Conservation (phyloP, 2,329 filamentous ascomycete genomes). For the Falciphora oryzae region DNA sequence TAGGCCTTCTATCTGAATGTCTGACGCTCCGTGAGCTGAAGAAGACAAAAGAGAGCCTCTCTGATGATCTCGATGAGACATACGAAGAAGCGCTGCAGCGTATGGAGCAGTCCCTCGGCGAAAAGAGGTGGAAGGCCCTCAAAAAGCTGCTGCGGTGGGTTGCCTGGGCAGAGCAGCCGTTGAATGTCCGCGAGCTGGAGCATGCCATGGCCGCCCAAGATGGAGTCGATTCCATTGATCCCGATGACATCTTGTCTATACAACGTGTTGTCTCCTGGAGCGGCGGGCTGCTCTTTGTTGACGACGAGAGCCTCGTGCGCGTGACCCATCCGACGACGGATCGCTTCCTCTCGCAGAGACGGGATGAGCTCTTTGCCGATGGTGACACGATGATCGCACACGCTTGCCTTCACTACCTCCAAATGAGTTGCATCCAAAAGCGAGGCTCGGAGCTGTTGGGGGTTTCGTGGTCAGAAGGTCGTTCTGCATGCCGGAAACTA, state of each 20-base stretch:
- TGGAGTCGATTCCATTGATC: neutral
- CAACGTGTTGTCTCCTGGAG: neutral
- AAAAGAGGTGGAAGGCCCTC: neutral
- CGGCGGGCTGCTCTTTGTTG: slow-evolving; percentile 5
- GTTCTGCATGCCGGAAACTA: neutral
- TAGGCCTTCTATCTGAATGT: slow-evolving; percentile 1
- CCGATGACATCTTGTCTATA: neutral
- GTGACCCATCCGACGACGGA: neutral
- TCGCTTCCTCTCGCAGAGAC: neutral
- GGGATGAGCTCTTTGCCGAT: neutral
- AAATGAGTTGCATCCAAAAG: neutral
- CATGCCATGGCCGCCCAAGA: neutral
- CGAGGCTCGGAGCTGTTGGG: too few species aligned
- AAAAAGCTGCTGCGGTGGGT: slow-evolving; percentile 2
- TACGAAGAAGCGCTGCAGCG: neutral
- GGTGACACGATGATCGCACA: neutral
- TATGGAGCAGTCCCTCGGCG: neutral
- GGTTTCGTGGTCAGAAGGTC: neutral
- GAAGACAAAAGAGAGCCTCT: neutral
- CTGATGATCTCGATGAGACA: neutral
- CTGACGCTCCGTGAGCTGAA: neutral
- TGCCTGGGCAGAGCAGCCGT: neutral
- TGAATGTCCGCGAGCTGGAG: neutral
- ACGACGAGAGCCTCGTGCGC: slow-evolving; percentile 1
- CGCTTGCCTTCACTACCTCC: neutral